Evolutionary conservation across 768 basidiomycete genomes (phyloP).

Genomic region (Mycena indigotica): DNA sequence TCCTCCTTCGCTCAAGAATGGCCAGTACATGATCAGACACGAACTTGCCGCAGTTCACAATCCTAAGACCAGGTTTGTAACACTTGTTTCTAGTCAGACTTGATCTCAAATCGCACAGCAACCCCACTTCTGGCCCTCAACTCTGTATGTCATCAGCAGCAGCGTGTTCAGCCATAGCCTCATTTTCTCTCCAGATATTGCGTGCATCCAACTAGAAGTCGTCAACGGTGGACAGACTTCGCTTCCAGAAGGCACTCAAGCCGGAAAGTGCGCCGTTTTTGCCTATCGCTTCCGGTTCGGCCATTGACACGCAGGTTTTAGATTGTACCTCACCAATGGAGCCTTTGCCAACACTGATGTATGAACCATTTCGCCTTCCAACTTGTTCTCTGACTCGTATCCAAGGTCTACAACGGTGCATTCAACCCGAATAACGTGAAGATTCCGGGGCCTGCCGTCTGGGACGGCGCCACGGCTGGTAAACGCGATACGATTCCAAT

Average conservation of each 20-base stretch:
- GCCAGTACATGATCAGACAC: constrained; percentile 28
- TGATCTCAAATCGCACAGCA: not conserved
- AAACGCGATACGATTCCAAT: not conserved
- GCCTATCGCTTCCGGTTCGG: not conserved
- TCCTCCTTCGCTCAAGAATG: constrained; percentile 23
- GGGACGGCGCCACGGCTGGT: constrained; percentile 12
- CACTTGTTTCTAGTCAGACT: not conserved
- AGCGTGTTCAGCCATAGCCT: not conserved
- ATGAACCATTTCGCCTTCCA: not conserved
- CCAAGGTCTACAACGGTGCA: constrained; percentile 10
- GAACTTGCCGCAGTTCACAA: constrained; percentile 28
- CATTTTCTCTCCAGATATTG: constrained; percentile 15
- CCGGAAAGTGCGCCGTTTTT: constrained; percentile 17
- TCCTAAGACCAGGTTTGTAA: constrained; percentile 21
- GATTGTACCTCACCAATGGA: constrained; percentile 19
- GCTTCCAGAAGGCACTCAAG: constrained; percentile 23
- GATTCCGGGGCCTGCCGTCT: constrained; percentile 18
- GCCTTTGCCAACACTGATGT: constrained; percentile 24
- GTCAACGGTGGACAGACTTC: constrained; percentile 17
- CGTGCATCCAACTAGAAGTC: constrained; percentile 26
- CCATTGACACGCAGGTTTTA: not conserved
- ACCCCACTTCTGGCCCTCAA: constrained; percentile 26
- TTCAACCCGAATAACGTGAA: constrained; percentile 13
- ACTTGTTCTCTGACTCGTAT: not conserved
- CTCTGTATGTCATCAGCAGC: constrained; percentile 12